phyloP scores from a whole-genome alignment of 352 stramenopile species.

The Globisporangium emineosum region DNA sequence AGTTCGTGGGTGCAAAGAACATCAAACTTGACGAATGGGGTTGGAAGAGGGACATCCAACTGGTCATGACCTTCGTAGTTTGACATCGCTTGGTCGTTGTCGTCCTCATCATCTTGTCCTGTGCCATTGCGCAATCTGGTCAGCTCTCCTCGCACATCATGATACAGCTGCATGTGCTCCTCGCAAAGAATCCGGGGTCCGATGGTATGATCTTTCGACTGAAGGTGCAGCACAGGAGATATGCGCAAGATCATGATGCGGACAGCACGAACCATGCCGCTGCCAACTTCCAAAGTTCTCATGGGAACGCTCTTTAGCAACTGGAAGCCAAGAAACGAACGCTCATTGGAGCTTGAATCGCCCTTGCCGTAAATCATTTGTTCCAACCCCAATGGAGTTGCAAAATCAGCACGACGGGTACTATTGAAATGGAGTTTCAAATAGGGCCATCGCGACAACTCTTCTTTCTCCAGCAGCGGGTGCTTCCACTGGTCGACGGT shows the following conservation, averaged over 20 bases:
- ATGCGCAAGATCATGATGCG: conserved; percentile 46
- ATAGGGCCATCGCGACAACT: conserved; percentile 52
- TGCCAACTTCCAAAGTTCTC: conserved; percentile 52
- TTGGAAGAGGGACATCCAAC: conserved; percentile 33
- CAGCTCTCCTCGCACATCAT: conserved; percentile 40
- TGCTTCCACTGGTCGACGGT: conserved; percentile 41
- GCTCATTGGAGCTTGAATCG: conserved; percentile 1
- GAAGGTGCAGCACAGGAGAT: conserved; percentile 60
- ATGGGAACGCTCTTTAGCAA: conserved; percentile 68
- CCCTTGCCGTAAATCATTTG: conserved; percentile 14
- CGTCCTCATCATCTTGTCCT: conserved; percentile 18
- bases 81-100: conserved; percentile 12
- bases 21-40: conserved; percentile 67
- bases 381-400: conserved; percentile 46
- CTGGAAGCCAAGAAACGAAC: conserved; percentile 26
- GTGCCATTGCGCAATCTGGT: conserved; percentile 11
- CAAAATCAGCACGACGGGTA: conserved; percentile 45
- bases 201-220: conserved; percentile 56
- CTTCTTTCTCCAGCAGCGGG: conserved; percentile 44
- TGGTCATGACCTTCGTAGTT: conserved; percentile 17
- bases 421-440: conserved; percentile 67
- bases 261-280: conserved; percentile 61
- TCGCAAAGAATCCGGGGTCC: conserved; percentile 64
- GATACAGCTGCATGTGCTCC: conserved; percentile 53
- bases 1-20: conserved; percentile 53